phyloP scores from a whole-genome alignment of 352 stramenopile genomes.

The Globisporangium camurandrum region DNA sequence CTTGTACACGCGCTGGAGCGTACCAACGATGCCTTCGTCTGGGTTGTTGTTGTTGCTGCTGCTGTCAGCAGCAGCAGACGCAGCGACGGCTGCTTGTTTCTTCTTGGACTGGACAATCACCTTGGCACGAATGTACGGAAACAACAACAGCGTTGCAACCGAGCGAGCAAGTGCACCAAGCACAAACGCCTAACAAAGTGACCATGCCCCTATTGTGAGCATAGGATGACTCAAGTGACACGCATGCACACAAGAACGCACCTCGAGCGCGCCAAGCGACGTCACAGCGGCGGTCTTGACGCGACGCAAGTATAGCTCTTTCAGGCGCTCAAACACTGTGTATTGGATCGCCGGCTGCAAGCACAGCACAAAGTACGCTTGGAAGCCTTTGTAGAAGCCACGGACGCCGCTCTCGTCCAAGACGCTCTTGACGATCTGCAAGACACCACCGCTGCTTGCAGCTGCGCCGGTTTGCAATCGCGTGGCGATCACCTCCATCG shows the following conservation, averaged over 20 bases:
- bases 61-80: slow-evolving; percentile 9
- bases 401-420: slow-evolving; percentile 55
- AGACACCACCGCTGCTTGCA: slow-evolving; percentile 31
- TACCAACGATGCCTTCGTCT: slow-evolving; percentile 74
- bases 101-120: slow-evolving; percentile 90
- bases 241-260: slow-evolving; percentile 16
- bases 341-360: slow-evolving; percentile 97
- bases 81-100: slow-evolving; percentile 32
- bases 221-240: slow-evolving; percentile 14
- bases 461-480: slow-evolving; percentile 66
- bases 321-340: slow-evolving; percentile 92
- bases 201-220: background rate
- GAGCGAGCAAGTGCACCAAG: slow-evolving; percentile 91
- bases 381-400: slow-evolving; percentile 84
- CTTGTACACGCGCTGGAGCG: slow-evolving; percentile 64
- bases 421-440: slow-evolving; percentile 57
- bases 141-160: slow-evolving; percentile 93
- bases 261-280: slow-evolving; percentile 58
- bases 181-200: slow-evolving; percentile 82
- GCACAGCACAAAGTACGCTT: slow-evolving; percentile 93
- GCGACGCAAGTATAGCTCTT: slow-evolving; percentile 56
- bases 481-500: slow-evolving; percentile 86
- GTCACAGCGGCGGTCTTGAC: slow-evolving; percentile 53
- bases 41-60: no score
- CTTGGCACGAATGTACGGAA: slow-evolving; percentile 95